phyloP scores from a whole-genome alignment of 2,329 filamentous ascomycete genomes.

The Beauveria brongniartii region DNA sequence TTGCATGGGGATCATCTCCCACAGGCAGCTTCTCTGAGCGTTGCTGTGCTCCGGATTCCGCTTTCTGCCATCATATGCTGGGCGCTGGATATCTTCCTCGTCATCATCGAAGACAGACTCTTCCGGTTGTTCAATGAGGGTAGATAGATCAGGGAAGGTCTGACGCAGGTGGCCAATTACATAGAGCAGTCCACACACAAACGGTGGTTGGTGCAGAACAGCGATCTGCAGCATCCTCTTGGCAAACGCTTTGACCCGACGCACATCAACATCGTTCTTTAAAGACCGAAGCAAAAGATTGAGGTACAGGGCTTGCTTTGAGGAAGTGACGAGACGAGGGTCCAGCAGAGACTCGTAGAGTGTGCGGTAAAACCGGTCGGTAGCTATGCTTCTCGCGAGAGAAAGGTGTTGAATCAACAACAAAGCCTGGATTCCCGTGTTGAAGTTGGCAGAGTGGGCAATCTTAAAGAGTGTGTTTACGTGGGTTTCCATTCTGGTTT shows the following conservation, averaged over 20 bases:
- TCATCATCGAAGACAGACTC: conserved; percentile 59
- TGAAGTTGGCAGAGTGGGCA: conserved; percentile 97
- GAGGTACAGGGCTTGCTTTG: conserved; percentile 91
- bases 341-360: conserved; percentile 93
- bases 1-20: conserved; percentile 58
- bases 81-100: conserved; percentile 36
- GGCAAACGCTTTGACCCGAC: conserved; percentile 89
- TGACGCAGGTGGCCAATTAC: conserved; percentile 72
- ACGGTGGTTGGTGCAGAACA: conserved; percentile 82
- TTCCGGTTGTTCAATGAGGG: conserved; percentile 74
- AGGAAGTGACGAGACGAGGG: conserved; percentile 77
- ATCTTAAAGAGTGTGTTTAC: conserved; percentile 92
- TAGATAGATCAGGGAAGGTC: conserved; percentile 71
- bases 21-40: conserved; percentile 86
- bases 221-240: conserved; percentile 87
- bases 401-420: conserved; percentile 92
- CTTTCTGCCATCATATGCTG: conserved; percentile 77
- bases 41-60: conserved; percentile 86
- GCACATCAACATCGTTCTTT: conserved; percentile 83
- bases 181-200: conserved; percentile 88
- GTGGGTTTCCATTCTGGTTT: conserved; percentile 66
- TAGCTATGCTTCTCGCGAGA: conserved; percentile 67
- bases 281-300: conserved; percentile 84
- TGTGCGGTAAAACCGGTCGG: conserved; percentile 89
- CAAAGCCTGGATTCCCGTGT: conserved; percentile 92